These are phyloP conservation scores for Apiospora saccharicola DNA, from an alignment of 2,329 filamentous ascomycete genomes.

Conservation along the genomic window DNA sequence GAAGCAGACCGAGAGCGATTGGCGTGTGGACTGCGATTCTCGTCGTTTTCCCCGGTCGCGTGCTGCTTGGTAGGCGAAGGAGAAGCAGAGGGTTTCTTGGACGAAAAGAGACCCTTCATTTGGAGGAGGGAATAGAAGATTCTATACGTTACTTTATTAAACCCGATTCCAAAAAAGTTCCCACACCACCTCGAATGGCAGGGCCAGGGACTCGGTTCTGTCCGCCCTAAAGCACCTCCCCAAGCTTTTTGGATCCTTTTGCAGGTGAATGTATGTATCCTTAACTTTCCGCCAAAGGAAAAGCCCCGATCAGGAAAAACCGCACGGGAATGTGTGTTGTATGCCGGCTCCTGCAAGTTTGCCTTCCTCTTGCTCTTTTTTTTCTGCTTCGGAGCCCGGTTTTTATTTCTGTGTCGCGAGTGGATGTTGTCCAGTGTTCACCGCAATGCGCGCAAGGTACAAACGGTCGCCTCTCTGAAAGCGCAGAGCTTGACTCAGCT, in stretches of 20 bases:
- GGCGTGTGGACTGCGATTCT: slow-evolving; percentile 34
- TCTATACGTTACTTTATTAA: slow-evolving; percentile 21
- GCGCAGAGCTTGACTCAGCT: slow-evolving; percentile 19
- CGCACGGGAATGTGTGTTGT: background rate
- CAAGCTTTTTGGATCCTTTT: slow-evolving; percentile 17
- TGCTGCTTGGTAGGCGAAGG: slow-evolving; percentile 40
- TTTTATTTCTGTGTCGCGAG: background rate
- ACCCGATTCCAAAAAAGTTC: slow-evolving; percentile 22
- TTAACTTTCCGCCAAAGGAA: slow-evolving; percentile 2
- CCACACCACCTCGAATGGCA: slow-evolving; percentile 23
- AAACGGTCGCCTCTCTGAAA: slow-evolving; percentile 11
- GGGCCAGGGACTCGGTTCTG: slow-evolving; percentile 21
- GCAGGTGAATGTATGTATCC: slow-evolving; percentile 18
- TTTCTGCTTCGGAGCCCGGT: background rate
- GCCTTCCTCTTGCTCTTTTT: background rate
- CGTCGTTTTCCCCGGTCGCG: slow-evolving; percentile 40
- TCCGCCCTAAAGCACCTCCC: slow-evolving; percentile 19
- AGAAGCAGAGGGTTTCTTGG: slow-evolving; percentile 37
- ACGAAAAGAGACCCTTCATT: slow-evolving; percentile 46
- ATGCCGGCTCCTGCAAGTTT: slow-evolving; percentile 10
- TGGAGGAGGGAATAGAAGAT: slow-evolving; percentile 28
- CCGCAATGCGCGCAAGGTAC: slow-evolving; percentile 19
- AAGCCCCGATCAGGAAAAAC: slow-evolving; percentile 16
- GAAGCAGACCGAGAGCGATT: slow-evolving; percentile 15
- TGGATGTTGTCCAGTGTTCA: slow-evolving; percentile 4